These are phyloP conservation scores for Acanthamoeba sp. DNA, from an alignment of 208 protist species.

Conservation along the genomic window DNA sequence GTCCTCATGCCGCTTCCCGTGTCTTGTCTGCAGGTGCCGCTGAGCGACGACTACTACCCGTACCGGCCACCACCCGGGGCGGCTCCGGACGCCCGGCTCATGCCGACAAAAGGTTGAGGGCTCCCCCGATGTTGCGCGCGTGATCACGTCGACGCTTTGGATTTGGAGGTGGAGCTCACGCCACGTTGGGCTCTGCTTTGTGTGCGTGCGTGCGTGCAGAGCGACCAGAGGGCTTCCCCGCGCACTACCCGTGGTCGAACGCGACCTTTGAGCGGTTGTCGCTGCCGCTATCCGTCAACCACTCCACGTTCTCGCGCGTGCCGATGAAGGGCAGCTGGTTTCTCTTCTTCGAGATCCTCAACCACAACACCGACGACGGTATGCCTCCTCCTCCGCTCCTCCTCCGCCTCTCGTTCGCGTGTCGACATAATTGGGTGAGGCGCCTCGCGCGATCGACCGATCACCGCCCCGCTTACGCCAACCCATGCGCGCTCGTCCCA, in stretches of 20 bases:
- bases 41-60: not conserved
- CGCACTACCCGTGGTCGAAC: conserved; percentile 43
- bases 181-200: not conserved
- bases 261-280: not conserved
- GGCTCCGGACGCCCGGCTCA: not conserved
- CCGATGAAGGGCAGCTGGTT: conserved; percentile 53
- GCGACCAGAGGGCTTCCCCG: not conserved
- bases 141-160: too few relatives aligned
- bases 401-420: not conserved
- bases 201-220: not conserved
- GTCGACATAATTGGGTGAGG: not conserved
- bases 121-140: too few relatives aligned
- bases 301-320: not conserved
- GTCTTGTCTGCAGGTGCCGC: not conserved
- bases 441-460: too few relatives aligned
- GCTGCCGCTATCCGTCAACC: not conserved
- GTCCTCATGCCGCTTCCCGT: not conserved
- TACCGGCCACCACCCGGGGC: not conserved
- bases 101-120: not conserved
- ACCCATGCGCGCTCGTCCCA: too few relatives aligned
- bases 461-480: too few relatives aligned
- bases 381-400: not conserved
- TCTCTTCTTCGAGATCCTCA: conserved; percentile 58
- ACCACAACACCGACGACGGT: not conserved
- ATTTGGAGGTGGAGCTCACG: too few relatives aligned